Percentiles rank a stretch among this genome's conserved stretches.
phyloP scores from a whole-genome alignment of 352 stramenopile genomes.

The Globisporangium solare region DNA sequence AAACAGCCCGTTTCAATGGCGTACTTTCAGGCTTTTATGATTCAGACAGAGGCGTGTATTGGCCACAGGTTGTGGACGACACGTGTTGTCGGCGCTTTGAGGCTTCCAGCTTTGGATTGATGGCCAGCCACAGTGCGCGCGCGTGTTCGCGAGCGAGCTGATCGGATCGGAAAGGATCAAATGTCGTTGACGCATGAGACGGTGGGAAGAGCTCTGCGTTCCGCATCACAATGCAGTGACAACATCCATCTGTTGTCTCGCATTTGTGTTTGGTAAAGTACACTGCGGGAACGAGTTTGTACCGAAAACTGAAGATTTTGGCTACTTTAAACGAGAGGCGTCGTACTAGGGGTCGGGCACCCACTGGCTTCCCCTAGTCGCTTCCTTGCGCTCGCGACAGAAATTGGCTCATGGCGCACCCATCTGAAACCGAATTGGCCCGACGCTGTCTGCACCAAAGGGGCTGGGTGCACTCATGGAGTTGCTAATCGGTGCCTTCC shows the following conservation, averaged over 20 bases:
- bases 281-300: accelerated
- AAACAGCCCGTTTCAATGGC: no score
- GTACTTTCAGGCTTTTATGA: no score
- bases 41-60: no score
- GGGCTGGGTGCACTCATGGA: no score
- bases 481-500: no score
- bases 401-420: not conserved
- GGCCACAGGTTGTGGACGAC: no score
- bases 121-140: no score
- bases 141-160: no score
- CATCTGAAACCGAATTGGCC: not conserved
- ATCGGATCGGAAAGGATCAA: no score
- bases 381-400: not conserved
- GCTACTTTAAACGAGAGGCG: not conserved
- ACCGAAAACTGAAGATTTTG: not conserved
- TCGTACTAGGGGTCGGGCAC: not conserved
- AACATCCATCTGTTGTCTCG: not conserved
- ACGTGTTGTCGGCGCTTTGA: no score
- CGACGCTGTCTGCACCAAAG: no score
- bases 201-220: not conserved
- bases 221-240: not conserved
- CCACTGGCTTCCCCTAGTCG: not conserved
- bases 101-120: no score
- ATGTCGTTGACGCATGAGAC: not conserved
- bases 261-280: not conserved